Evolutionary conservation across 1,139 yeast genomes (phyloP).

Genomic region (Blastobotrys raffinosifermentans): DNA sequence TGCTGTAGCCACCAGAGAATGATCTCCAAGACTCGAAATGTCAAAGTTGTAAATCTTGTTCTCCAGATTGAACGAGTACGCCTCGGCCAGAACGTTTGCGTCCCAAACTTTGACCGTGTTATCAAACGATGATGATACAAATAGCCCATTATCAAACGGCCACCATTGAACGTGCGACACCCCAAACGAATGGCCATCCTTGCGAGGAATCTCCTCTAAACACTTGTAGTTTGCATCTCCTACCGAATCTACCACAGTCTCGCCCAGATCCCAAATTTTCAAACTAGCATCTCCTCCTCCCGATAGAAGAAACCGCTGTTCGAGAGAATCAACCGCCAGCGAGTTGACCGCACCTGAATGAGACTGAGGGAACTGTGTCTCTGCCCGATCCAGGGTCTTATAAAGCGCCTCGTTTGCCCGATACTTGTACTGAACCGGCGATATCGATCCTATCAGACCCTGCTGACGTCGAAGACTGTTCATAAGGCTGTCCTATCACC

Average conservation of each 20-base stretch:
- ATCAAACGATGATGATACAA: constrained; percentile 77
- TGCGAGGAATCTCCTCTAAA: constrained; percentile 46
- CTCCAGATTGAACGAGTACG: constrained; percentile 54
- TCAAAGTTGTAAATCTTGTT: constrained; percentile 37
- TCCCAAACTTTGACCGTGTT: constrained; percentile 79
- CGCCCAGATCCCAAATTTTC: constrained; percentile 26
- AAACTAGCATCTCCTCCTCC: constrained; percentile 78
- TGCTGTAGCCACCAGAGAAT: constrained; percentile 61
- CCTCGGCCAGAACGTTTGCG: constrained; percentile 54
- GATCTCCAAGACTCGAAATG: constrained; percentile 37
- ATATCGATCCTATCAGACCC: too few relatives aligned
- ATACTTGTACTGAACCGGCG: too few relatives aligned
- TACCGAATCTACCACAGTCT: constrained; percentile 5
- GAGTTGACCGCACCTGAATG: constrained; percentile 52
- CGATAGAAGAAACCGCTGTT: constrained; percentile 49
- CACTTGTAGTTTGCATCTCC: constrained; percentile 20
- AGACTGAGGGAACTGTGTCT: constrained; percentile 14
- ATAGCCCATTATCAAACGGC: constrained; percentile 84
- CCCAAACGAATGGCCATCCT: constrained; percentile 62
- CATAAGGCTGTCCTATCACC: too few relatives aligned
- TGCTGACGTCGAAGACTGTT: too few relatives aligned
- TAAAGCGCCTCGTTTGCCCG: too few relatives aligned
- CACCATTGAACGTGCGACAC: constrained; percentile 78
- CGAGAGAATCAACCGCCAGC: constrained; percentile 53
- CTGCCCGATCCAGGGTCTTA: neutral